Evolutionary conservation across 202 grass and related monocot genomes (phyloP).

Genomic region (Schoenoplectus triqueter): DNA sequence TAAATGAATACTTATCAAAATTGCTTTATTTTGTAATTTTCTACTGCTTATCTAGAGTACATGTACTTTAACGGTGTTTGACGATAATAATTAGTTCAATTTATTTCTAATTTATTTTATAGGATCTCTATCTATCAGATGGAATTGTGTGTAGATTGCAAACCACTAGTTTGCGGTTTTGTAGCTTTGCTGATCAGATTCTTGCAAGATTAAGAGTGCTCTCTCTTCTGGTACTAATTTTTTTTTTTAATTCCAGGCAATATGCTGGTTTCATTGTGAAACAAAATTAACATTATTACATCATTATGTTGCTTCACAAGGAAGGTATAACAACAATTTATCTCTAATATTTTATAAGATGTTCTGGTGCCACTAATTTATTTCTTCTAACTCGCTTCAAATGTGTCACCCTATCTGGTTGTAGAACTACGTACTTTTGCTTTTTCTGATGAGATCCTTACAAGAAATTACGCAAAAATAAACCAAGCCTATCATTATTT

Average conservation of each 20-base stretch:
- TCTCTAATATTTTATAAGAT: too few relatives aligned
- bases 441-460: background rate
- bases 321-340: too few relatives aligned
- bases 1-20: constrained; percentile 38
- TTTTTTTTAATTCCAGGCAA: too few relatives aligned
- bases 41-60: constrained; percentile 18
- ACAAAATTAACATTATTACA: too few relatives aligned
- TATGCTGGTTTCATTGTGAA: too few relatives aligned
- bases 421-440: background rate
- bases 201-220: constrained; percentile 94
- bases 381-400: constrained; percentile 6
- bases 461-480: background rate
- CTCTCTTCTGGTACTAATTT: constrained; percentile 70
- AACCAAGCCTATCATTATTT: constrained; percentile 35
- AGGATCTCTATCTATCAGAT: constrained; percentile 91
- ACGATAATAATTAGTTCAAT: constrained; percentile 39
- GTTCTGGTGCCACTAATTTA: background rate
- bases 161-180: constrained; percentile 89
- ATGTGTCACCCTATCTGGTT: background rate
- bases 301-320: too few relatives aligned
- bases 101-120: constrained; percentile 27
- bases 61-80: constrained; percentile 28
- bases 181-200: constrained; percentile 74
- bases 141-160: constrained; percentile 88
- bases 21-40: background rate